A percentile compares a stretch with the other conserved stretches of the same genome.
Evolutionary conservation across 805 yeast genomes (phyloP).

Genomic region (Starmera quercuum): DNA sequence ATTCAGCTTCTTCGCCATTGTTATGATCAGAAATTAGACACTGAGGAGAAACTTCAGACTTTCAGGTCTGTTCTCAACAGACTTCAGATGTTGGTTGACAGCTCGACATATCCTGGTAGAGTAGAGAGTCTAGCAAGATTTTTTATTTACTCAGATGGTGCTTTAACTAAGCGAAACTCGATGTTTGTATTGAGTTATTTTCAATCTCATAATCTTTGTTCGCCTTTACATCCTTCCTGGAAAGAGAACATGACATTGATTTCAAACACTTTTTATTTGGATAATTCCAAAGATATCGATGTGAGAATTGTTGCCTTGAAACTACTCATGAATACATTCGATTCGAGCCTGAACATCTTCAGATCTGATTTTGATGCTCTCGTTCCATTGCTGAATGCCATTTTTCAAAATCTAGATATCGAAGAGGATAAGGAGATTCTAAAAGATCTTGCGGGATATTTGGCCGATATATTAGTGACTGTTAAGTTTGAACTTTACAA

Average conservation of each 20-base stretch:
- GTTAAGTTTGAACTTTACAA: conserved; percentile 8
- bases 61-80: conserved; percentile 29
- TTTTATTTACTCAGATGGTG: conserved; percentile 28
- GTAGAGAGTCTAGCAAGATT: conserved; percentile 33
- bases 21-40: conserved; percentile 16
- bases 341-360: conserved; percentile 11
- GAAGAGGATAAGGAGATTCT: conserved; percentile 22
- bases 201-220: conserved; percentile 42
- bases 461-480: conserved; percentile 15
- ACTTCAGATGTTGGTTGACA: conserved; percentile 24
- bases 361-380: conserved; percentile 9
- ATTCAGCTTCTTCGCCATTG: conserved; percentile 10
- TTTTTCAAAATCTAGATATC: conserved; percentile 11
- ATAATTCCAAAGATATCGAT: conserved; percentile 12
- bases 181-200: conserved; percentile 40
- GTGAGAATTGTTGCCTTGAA: conserved; percentile 26
- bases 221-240: conserved; percentile 48
- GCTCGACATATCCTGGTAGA: conserved; percentile 31
- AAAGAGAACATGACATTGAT: conserved; percentile 34
- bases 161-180: conserved; percentile 30
- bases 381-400: conserved; percentile 5
- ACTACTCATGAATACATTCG: conserved; percentile 17
- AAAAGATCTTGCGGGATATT: conserved; percentile 20
- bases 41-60: conserved; percentile 21
- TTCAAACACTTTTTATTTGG: conserved; percentile 36